phyloP scores from a whole-genome alignment of 1,139 yeast species.

The Geotrichum macrosporum region DNA sequence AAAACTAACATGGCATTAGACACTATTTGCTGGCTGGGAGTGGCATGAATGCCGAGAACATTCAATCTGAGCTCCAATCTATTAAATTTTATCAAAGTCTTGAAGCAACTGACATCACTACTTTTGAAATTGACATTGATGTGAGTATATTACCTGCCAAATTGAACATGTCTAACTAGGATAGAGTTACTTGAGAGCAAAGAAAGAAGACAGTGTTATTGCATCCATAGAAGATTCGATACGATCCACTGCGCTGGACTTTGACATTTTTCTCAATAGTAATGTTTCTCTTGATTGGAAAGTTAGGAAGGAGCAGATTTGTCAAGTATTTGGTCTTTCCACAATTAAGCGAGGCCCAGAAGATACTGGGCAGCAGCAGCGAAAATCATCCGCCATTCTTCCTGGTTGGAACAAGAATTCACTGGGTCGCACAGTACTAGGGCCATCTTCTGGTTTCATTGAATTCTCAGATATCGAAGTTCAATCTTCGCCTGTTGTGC shows the following conservation, averaged over 20 bases:
- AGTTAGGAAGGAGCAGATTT: conserved; percentile 64
- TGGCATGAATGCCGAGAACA: conserved; percentile 84
- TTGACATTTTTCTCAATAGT: conserved; percentile 69
- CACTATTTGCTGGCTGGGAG: conserved; percentile 87
- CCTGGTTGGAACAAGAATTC: conserved; percentile 35
- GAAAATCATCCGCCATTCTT: conserved; percentile 1
- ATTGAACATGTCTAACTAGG: background rate
- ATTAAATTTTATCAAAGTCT: conserved; percentile 31
- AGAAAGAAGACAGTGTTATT: conserved; percentile 77
- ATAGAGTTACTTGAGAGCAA: conserved; percentile 45
- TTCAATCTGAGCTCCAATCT: conserved; percentile 54
- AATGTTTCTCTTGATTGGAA: conserved; percentile 83
- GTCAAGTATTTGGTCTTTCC: conserved; percentile 58
- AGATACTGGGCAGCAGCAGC: conserved; percentile 9
- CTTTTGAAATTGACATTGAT: conserved; percentile 28
- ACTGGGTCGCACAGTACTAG: conserved; percentile 38
- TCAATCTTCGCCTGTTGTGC: conserved; percentile 27
- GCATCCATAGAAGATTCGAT: conserved; percentile 81
- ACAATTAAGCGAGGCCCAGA: conserved; percentile 12
- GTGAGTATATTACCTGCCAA: conserved; percentile 16
- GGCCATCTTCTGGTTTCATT: conserved; percentile 35
- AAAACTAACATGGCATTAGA: conserved; percentile 17
- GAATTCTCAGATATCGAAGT: conserved; percentile 36
- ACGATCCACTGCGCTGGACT: conserved; percentile 70
- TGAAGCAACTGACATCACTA: conserved; percentile 25